phyloP scores from a whole-genome alignment of 2,329 filamentous ascomycete genomes.

The Alternaria brassicicola region DNA sequence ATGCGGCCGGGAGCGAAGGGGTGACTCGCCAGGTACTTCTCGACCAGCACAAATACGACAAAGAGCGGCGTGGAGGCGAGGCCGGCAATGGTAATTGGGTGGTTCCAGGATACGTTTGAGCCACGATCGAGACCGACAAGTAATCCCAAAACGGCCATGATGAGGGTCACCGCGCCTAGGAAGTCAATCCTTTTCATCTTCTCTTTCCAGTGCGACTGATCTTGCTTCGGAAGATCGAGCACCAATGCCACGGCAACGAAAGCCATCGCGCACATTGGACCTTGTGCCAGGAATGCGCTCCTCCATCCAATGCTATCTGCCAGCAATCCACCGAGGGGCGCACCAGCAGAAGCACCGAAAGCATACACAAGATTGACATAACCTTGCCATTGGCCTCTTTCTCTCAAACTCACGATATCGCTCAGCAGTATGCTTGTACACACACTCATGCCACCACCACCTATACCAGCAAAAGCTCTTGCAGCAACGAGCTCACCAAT shows the following conservation, averaged over 20 bases:
- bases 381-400: constrained; percentile 76
- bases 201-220: constrained; percentile 66
- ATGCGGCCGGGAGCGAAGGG: constrained; percentile 78
- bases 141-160: constrained; percentile 68
- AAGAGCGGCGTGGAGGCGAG: constrained; percentile 67
- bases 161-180: constrained; percentile 69
- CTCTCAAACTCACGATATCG: constrained; percentile 71
- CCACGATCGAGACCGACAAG: constrained; percentile 75
- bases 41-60: constrained; percentile 69
- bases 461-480: constrained; percentile 67
- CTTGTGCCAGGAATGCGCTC: constrained; percentile 76
- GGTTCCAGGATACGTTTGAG: constrained; percentile 72
- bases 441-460: constrained; percentile 74
- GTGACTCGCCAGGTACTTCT: constrained; percentile 69
- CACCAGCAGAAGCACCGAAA: constrained; percentile 70
- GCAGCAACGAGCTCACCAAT: constrained; percentile 71
- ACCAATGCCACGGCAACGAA: constrained; percentile 67
- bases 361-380: constrained; percentile 75
- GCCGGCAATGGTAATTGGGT: constrained; percentile 63
- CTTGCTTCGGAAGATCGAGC: constrained; percentile 65
- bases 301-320: constrained; percentile 77
- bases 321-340: constrained; percentile 70
- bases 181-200: constrained; percentile 76
- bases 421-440: constrained; percentile 72
- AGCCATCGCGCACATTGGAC: constrained; percentile 70